Evolutionary conservation across 192 early-diverging fungal genomes (phyloP), one percentile per base, ranked within the genome.

Genomic region (Backusella parvicylindrica): DNA sequence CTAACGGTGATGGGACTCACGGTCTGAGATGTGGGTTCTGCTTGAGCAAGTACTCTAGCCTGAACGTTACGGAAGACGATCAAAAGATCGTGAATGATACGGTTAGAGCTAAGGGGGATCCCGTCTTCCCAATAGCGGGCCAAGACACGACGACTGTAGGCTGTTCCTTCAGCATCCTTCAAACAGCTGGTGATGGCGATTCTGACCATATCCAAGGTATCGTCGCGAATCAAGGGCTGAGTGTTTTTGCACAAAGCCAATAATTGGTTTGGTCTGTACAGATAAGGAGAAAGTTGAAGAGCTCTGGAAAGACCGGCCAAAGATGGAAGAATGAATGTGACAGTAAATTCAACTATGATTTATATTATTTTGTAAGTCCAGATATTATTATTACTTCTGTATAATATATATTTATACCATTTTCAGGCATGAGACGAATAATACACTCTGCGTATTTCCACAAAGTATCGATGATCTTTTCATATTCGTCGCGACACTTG

Each of bases 231-330:
- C 40, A 89, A 76, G 16, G 81, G 35, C 68, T 86, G 87, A 0
- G 84, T 81, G 49, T 86, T 82, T n/a, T 82, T 76, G 36, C 84
- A 81, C 1, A 89, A 41, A 23, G 77, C 72, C 13, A 84, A 75
- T 47, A 89, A 83, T 38, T 89, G 85, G 64, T 77, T 75, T 11
- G 82, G 79, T 69, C 79, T 68, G 72, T 79, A 88, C 18, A 82
- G 64, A 33, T 84, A 76, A 7, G 88, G 78, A 21, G 86, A 76
- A 3, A 74, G 77, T 67, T 89, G 84, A 65, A 91, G 68, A 9
- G 88, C 86, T 28, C 86, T 83, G 30, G 86, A 82, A 8, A 86
- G 70, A 12, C 90, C 90, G 40, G 89, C 85, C n/a, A 91, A 70
- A 1, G 89, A 84, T 41, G 90, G 90, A 21, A 91, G 72, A 30